phyloP scores from a whole-genome alignment of 495 filamentous ascomycete genomes.

The Xylaria grammica region DNA sequence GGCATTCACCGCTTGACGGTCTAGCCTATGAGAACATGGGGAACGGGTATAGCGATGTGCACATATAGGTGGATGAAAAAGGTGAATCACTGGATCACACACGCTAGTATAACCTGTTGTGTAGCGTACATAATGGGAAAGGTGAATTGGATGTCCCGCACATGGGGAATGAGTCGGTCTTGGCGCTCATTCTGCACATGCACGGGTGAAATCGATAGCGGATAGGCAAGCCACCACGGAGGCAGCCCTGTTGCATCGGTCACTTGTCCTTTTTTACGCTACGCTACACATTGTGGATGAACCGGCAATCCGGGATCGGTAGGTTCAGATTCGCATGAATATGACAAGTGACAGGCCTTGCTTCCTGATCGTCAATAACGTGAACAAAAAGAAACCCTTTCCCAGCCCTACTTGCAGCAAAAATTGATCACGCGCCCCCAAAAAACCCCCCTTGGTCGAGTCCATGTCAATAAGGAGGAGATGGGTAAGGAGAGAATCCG shows the following conservation, averaged over 20 bases:
- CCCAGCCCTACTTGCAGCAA: background rate
- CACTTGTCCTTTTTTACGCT: background rate
- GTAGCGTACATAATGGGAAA: conserved; percentile 10
- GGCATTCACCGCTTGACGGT: conserved; percentile 2
- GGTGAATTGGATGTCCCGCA: conserved; percentile 1
- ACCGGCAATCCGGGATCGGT: conserved; percentile 3
- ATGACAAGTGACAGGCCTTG: conserved; percentile 13
- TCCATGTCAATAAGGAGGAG: background rate
- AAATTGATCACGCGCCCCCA: conserved; percentile 2
- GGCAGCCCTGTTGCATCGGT: background rate
- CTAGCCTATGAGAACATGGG: background rate
- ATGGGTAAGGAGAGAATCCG: background rate
- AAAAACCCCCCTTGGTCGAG: background rate
- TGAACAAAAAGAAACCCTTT: conserved; percentile 14
- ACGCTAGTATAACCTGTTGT: no score
- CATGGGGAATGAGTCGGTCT: background rate
- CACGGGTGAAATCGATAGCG: background rate
- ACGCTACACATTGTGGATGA: background rate
- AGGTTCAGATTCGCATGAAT: conserved; percentile 8
- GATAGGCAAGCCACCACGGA: conserved; percentile 11
- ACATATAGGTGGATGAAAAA: no score
- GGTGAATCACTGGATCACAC: no score
- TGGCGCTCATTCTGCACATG: background rate
- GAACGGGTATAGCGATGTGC: no score
- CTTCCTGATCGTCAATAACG: conserved; percentile 9